phyloP scores from a whole-genome alignment of 352 stramenopile species.

The Phytophthora hybrid region DNA sequence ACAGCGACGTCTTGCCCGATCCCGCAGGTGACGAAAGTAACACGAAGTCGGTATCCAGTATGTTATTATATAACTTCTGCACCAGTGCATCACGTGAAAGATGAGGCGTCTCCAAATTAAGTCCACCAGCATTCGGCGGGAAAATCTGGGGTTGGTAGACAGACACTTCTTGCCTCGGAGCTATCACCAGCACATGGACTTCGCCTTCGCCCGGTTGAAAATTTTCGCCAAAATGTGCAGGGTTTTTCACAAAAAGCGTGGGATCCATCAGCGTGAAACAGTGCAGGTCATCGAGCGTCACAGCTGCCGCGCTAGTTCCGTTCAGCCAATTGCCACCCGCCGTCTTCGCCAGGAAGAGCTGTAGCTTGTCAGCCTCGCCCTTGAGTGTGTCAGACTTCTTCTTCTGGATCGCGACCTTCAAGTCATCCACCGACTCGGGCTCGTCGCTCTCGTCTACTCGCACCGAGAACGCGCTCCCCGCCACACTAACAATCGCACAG shows the following conservation, averaged over 20 bases:
- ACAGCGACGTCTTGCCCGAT: constrained; percentile 17
- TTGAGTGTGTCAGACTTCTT: background rate
- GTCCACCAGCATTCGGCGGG: constrained; percentile 4
- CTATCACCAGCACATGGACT: background rate
- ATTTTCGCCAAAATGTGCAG: too few species aligned
- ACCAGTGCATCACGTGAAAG: constrained; percentile 25
- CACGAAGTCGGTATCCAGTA: constrained; percentile 9
- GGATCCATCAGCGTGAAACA: too few species aligned
- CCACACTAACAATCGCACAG: too few species aligned
- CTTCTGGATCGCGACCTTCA: background rate
- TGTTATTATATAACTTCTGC: background rate
- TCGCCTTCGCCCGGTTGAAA: too few species aligned
- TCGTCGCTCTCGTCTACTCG: too few species aligned
- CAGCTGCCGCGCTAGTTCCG: too few species aligned
- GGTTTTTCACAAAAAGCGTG: too few species aligned
- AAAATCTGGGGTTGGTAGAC: constrained; percentile 3
- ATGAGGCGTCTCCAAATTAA: constrained; percentile 13
- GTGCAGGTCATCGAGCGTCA: too few species aligned
- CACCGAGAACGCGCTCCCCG: too few species aligned
- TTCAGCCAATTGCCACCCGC: background rate
- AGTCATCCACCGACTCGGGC: too few species aligned
- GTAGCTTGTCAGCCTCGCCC: background rate
- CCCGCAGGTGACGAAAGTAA: background rate
- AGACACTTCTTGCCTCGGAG: too few species aligned
- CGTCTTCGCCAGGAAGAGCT: constrained; percentile 4